Conservation (phyloP, 2,329 filamentous ascomycete species). For the Alternaria sp. region DNA sequence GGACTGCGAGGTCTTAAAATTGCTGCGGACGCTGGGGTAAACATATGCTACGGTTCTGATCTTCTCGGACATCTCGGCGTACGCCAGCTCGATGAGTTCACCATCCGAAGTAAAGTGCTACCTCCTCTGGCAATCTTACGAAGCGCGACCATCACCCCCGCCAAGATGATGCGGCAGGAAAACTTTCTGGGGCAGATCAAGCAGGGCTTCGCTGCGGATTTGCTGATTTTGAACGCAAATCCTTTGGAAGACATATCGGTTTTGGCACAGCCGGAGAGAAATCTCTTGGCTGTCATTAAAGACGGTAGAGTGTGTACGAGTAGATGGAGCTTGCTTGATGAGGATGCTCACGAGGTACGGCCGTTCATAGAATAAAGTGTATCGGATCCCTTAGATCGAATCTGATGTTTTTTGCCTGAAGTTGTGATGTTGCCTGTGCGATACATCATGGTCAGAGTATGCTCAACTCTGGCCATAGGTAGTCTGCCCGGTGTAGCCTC, state of each 20-base stretch:
- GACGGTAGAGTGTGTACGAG: constrained; percentile 56
- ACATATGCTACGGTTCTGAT: constrained; percentile 64
- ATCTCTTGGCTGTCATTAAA: constrained; percentile 61
- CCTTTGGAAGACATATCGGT: constrained; percentile 63
- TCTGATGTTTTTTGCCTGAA: too few species aligned
- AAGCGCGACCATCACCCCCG: constrained; percentile 11
- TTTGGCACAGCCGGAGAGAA: constrained; percentile 56
- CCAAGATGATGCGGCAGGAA: constrained; percentile 47
- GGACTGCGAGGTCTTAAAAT: constrained; percentile 40
- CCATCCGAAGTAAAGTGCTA: background rate
- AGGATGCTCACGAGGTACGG: too few species aligned
- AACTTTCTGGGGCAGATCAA: constrained; percentile 59
- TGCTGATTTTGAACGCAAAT: constrained; percentile 60
- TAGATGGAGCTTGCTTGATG: constrained; percentile 11
- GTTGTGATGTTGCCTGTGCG: too few species aligned
- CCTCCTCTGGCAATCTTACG: constrained; percentile 1
- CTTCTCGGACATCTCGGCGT: constrained; percentile 58
- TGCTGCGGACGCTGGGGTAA: constrained; percentile 60
- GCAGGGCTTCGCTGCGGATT: constrained; percentile 59
- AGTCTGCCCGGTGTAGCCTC: too few species aligned
- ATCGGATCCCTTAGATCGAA: too few species aligned
- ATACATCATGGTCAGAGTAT: too few species aligned
- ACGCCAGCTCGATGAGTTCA: constrained; percentile 52
- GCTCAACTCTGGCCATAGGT: too few species aligned
- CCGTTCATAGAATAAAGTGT: too few species aligned